Base-by-base conservation (phyloP, 1,284 basidiomycete genomes). In the Filobasidium uniguttulatum region DNA sequence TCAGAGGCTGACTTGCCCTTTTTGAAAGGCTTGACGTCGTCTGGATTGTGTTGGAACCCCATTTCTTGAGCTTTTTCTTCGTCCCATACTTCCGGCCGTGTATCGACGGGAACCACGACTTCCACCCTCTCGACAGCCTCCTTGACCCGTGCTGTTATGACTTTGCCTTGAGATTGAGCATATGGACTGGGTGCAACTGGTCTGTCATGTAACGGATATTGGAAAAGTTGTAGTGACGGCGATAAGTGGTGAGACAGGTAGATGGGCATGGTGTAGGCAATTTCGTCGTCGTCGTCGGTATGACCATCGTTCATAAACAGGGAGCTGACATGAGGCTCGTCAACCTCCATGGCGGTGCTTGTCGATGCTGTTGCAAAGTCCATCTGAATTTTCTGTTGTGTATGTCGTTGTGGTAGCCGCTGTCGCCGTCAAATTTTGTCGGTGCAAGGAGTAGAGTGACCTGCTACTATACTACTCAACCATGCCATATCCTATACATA, bases 401-500 rank as follows among this genome's bases (percentile, higher is more conserved):
- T n/a, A n/a, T n/a, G n/a, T n/a, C n/a, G n/a, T n/a, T n/a, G n/a
- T n/a, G n/a, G n/a, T n/a, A n/a, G n/a, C n/a, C n/a, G n/a, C n/a
- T n/a, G n/a, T n/a, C n/a, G n/a, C n/a, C n/a, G n/a, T n/a, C n/a
- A n/a, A n/a, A n/a, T n/a, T n/a, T n/a, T n/a, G n/a, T n/a, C n/a
- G n/a, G n/a, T n/a, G n/a, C n/a, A n/a, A n/a, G n/a, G n/a, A n/a
- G n/a, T n/a, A n/a, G n/a, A n/a, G n/a, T n/a, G n/a, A n/a, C n/a
- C n/a, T n/a, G n/a, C n/a, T n/a, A n/a, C n/a, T n/a, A n/a, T n/a
- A 33, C 9, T 33, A 33, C n/a, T 10, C 31, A 33, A 33, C 9
- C 10, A 33, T 20, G 26, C 71, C 72, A 3, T 67, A 76, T 3
- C 86, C 86, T 0, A 72, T 75, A 22, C 83, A 87, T 60, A 71